phyloP scores from a whole-genome alignment of 1,139 yeast genomes.

The Yueomyces sp. region DNA sequence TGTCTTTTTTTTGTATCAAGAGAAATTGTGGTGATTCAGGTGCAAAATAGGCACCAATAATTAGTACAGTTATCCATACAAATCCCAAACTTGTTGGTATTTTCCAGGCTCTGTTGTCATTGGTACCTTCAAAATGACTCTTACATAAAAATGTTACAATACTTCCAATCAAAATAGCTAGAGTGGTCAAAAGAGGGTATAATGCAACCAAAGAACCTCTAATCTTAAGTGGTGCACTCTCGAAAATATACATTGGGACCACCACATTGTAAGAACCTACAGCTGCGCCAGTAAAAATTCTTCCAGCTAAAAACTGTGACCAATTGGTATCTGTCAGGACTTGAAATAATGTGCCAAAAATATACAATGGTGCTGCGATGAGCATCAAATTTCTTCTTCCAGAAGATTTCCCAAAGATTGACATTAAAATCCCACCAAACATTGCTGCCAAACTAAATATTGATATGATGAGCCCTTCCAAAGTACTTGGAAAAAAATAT shows the following conservation, averaged over 20 bases:
- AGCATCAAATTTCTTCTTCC: constrained; percentile 44
- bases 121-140: constrained; percentile 6
- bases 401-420: constrained; percentile 36
- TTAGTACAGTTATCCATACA: constrained; percentile 34
- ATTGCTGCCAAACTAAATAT: constrained; percentile 64
- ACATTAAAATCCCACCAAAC: constrained; percentile 50
- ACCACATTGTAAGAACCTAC: constrained; percentile 43
- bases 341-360: constrained; percentile 38
- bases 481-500: constrained; percentile 30
- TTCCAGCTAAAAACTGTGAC: constrained; percentile 41
- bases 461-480: constrained; percentile 47
- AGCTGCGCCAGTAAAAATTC: constrained; percentile 41
- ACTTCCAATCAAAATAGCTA: constrained; percentile 45
- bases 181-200: constrained; percentile 42
- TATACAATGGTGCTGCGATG: constrained; percentile 34
- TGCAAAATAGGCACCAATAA: constrained; percentile 32
- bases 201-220: constrained; percentile 47
- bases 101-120: constrained; percentile 32
- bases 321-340: constrained; percentile 29
- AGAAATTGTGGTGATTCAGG: constrained; percentile 45
- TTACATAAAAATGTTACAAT: constrained; percentile 38
- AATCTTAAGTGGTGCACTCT: constrained; percentile 38
- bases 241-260: constrained; percentile 43
- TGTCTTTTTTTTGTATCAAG: constrained; percentile 21
- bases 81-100: constrained; percentile 37